Percentiles rank a stretch among this genome's conserved stretches.
Conservation (phyloP, 1,139 yeast species). For the Blastobotrys persicus region DNA sequence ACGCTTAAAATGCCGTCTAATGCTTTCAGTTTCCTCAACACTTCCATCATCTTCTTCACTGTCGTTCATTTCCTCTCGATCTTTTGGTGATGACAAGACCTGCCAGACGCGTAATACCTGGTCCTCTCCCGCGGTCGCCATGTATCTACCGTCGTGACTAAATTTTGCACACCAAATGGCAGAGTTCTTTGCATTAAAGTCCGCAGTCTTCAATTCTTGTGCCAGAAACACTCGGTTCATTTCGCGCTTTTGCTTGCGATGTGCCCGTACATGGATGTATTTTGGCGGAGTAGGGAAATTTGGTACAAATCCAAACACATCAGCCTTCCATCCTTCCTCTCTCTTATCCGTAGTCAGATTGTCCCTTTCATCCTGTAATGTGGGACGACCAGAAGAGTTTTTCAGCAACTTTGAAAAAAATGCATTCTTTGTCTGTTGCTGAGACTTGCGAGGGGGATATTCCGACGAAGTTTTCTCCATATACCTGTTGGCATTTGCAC, state of each 20-base stretch:
- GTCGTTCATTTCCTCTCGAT: conserved; percentile 20
- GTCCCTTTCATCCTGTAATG: conserved; percentile 28
- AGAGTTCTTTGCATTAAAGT: conserved; percentile 30
- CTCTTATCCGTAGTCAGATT: conserved; percentile 23
- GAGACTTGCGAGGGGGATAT: conserved; percentile 8
- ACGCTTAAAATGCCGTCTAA: no score
- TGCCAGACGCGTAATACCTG: conserved; percentile 70
- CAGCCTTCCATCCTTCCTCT: conserved; percentile 39
- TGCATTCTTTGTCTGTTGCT: background rate
- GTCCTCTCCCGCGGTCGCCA: conserved; percentile 84
- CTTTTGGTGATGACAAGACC: conserved; percentile 50
- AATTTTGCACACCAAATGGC: conserved; percentile 75
- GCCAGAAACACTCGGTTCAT: conserved; percentile 69
- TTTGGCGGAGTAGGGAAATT: conserved; percentile 35
- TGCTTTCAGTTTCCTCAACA: no score
- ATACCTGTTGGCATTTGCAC: background rate
- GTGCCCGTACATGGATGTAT: conserved; percentile 40
- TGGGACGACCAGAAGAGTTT: conserved; percentile 27
- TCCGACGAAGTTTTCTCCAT: background rate
- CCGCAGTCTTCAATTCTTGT: conserved; percentile 60
- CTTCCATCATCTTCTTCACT: no score
- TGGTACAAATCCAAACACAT: conserved; percentile 35
- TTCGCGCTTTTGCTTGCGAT: conserved; percentile 35
- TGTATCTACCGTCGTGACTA: conserved; percentile 72
- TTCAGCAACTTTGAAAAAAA: conserved; percentile 25